phyloP scores from a whole-genome alignment of 306 rosid species.

The Cucurbita moschata region DNA sequence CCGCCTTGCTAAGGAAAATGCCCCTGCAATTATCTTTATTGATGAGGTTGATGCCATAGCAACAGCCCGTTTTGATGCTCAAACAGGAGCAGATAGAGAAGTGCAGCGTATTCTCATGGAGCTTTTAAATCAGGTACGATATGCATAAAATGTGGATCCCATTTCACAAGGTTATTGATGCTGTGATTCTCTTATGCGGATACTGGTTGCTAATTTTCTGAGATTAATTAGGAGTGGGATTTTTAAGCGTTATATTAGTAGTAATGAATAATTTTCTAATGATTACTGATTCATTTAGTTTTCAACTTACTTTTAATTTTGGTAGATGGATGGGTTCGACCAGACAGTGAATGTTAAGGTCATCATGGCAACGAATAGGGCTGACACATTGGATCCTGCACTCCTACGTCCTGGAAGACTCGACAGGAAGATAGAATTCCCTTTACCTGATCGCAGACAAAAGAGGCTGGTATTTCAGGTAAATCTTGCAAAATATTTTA shows the following conservation, averaged over 20 bases:
- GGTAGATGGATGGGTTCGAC: conserved; percentile 97
- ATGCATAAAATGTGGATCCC: background rate
- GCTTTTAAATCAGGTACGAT: conserved; percentile 78
- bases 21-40: conserved; percentile 95
- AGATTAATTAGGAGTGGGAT: background rate
- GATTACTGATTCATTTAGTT: background rate
- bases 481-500: conserved; percentile 8
- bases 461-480: conserved; percentile 98
- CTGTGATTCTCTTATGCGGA: background rate
- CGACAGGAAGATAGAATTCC: conserved; percentile 93
- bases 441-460: conserved; percentile 92
- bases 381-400: conserved; percentile 97
- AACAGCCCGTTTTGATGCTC: conserved; percentile 98
- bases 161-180: background rate
- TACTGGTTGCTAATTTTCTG: background rate
- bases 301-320: background rate
- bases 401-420: conserved; percentile 97
- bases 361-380: conserved; percentile 97
- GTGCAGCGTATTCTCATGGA: conserved; percentile 99
- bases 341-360: conserved; percentile 98
- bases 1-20: conserved; percentile 98
- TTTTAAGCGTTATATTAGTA: background rate
- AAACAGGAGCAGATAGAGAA: conserved; percentile 99
- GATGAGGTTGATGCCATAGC: conserved; percentile 99
- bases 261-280: background rate